These are phyloP conservation scores for Kalanchoe fedtschenkoi DNA, from an alignment of 164 flowering plant species.

Conservation along the genomic window DNA sequence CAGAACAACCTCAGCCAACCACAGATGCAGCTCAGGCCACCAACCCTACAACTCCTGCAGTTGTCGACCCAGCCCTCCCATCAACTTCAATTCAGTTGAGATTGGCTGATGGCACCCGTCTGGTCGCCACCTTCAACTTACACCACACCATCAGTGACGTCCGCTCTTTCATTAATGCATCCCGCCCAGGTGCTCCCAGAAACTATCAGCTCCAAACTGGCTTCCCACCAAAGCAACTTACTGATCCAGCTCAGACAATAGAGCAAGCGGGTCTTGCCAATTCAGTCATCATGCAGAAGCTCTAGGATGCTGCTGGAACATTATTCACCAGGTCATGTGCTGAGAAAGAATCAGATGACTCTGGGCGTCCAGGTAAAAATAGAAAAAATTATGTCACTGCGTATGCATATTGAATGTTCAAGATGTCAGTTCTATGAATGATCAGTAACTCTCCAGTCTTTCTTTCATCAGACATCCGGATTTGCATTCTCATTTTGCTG, in stretches of 20 bases:
- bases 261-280: conserved; percentile 84
- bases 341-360: too few relatives aligned
- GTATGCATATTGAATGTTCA: too few relatives aligned
- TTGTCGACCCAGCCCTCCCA: conserved; percentile 52
- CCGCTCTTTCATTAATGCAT: conserved; percentile 67
- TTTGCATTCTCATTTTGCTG: too few relatives aligned
- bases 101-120: conserved; percentile 77
- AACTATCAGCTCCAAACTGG: conserved; percentile 71
- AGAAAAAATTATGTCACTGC: too few relatives aligned
- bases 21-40: conserved; percentile 16
- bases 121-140: conserved; percentile 63
- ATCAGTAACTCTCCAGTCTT: too few relatives aligned
- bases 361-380: too few relatives aligned
- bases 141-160: conserved; percentile 65
- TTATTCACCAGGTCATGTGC: not conserved
- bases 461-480: too few relatives aligned
- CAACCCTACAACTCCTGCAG: conserved; percentile 35
- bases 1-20: conserved; percentile 17
- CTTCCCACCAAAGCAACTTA: conserved; percentile 83
- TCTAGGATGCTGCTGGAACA: not conserved
- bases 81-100: conserved; percentile 81
- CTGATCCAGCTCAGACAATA: conserved; percentile 60
- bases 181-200: conserved; percentile 48
- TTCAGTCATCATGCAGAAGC: conserved; percentile 81
- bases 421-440: too few relatives aligned